Base-by-base conservation (phyloP, 2,329 filamentous ascomycete species). In the Zopfia rhizophila region DNA sequence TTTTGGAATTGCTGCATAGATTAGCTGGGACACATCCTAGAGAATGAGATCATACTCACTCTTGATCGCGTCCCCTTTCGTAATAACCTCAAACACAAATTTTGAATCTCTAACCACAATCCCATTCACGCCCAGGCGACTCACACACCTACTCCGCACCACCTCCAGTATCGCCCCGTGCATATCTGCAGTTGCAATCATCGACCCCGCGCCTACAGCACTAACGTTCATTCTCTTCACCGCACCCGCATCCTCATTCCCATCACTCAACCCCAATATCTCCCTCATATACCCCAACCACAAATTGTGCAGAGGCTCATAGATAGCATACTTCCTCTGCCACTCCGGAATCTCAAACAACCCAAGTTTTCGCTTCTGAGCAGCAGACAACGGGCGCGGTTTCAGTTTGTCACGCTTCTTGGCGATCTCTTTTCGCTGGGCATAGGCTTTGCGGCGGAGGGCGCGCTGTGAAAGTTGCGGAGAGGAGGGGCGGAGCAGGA, bases 101-200 rank as follows among this genome's bases (percentile, higher is more conserved):
- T 88, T 91, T 38, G 89, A 87, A 75, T 99, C 94, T 68, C 90
- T 86, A 28, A 97, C 85, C 49, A 97, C 89, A 59, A 97, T 93
- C 12, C 94, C 94, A 60, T 79, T 83, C 41, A 93, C 73, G 0
- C 94, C 93, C 0, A 99, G 92, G 12, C 93, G 80, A 41, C 89
- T 86, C 12, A 88, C 83, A 68, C 92, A 97, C 21, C 83, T 76
- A 69, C 91, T 94, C 59, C 92, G 77, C 43, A 93, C 88, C 16
- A 97, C 90, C 73, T 91, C 85, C 14, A 97, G 70, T 58, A 85
- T 77, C 12, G 93, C 92, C 2, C 94, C 94, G 69, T 97, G 92
- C 62, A 91, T 93, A 72, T 99, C 94, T 2, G 92, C 93, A 45
- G 87, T 90, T 31, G 84, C 86, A 23, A 99, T 75, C 70, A 94